phyloP scores from a whole-genome alignment of 2,329 filamentous ascomycete species.

The Didymella sp. region DNA sequence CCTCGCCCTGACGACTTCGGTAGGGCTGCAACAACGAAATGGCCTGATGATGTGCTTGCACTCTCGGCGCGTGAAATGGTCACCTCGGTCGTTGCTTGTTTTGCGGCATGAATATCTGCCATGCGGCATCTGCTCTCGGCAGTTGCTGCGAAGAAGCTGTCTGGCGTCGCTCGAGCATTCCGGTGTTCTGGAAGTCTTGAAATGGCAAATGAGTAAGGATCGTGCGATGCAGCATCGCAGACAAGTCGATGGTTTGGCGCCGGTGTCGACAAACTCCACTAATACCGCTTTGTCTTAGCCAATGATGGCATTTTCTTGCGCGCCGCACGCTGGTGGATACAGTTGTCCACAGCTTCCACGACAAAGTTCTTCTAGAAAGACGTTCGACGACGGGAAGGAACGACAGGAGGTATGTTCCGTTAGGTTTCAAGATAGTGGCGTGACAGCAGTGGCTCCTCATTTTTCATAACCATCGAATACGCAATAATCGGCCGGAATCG shows the following conservation, averaged over 20 bases:
- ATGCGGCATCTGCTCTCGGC: slow-evolving; percentile 28
- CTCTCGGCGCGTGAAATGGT: slow-evolving; percentile 8
- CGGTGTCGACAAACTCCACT: not conserved
- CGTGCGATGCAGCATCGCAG: slow-evolving; percentile 8
- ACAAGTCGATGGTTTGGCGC: slow-evolving; percentile 3
- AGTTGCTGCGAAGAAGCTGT: slow-evolving; percentile 16
- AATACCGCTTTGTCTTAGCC: slow-evolving; percentile 13
- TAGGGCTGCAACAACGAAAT: slow-evolving; percentile 20
- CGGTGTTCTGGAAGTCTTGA: slow-evolving; percentile 21
- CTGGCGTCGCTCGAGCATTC: slow-evolving; percentile 19
- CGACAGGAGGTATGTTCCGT: slow-evolving; percentile 1
- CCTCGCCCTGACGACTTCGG: slow-evolving; percentile 22
- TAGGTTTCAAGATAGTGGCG: slow-evolving; percentile 10
- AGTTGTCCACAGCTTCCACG: not conserved
- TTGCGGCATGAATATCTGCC: slow-evolving; percentile 30
- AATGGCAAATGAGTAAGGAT: slow-evolving; percentile 18
- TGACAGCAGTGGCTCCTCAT: slow-evolving; percentile 1
- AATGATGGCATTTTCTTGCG: not conserved
- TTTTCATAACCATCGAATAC: not conserved
- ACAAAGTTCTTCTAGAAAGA: slow-evolving; percentile 5
- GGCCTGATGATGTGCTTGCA: slow-evolving; percentile 21
- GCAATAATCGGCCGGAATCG: slow-evolving; percentile 12
- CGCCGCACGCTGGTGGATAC: slow-evolving; percentile 3
- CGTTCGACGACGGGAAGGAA: slow-evolving; percentile 8
- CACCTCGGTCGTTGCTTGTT: slow-evolving; percentile 5